Conservation (phyloP, 2,329 filamentous ascomycete genomes). For the Fusarium sp. region DNA sequence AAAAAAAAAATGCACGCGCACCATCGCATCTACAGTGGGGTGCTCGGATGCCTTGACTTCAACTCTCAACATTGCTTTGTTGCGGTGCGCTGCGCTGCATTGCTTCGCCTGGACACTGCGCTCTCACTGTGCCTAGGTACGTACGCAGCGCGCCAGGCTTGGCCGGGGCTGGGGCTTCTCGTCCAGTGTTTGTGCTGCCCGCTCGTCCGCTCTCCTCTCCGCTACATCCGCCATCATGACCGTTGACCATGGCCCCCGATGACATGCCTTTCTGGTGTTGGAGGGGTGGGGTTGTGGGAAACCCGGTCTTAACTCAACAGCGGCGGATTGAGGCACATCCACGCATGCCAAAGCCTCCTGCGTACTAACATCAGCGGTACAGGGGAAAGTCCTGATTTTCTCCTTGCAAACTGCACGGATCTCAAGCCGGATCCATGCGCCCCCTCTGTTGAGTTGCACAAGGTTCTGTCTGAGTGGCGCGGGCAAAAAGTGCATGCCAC, state of each 20-base stretch:
- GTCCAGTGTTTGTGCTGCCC: slow-evolving; percentile 4
- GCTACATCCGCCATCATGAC: slow-evolving; percentile 28
- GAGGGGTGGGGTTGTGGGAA: slow-evolving; percentile 36
- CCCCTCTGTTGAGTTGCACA: slow-evolving; percentile 32
- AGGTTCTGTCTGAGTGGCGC: slow-evolving; percentile 26
- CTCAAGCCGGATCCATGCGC: slow-evolving; percentile 12
- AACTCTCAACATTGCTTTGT: slow-evolving; percentile 17
- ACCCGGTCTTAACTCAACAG: slow-evolving; percentile 20
- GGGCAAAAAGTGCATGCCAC: slow-evolving; percentile 29
- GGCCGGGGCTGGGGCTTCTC: slow-evolving; percentile 8
- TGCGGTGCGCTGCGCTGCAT: slow-evolving; percentile 26
- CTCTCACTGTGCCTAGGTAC: slow-evolving; percentile 16
- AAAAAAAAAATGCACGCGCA: slow-evolving; percentile 4
- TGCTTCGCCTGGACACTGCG: slow-evolving; percentile 17
- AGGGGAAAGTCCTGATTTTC: slow-evolving; percentile 15
- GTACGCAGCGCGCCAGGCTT: slow-evolving; percentile 17
- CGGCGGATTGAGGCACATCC: slow-evolving; percentile 25
- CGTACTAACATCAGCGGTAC: slow-evolving; percentile 33
- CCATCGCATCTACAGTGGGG: slow-evolving; percentile 21
- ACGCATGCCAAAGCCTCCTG: slow-evolving; percentile 32
- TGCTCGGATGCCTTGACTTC: slow-evolving; percentile 10
- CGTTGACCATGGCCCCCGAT: slow-evolving; percentile 22
- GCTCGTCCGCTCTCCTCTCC: slow-evolving; percentile 18
- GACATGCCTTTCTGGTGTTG: slow-evolving; percentile 30
- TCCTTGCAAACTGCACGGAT: slow-evolving; percentile 15